Conservation (phyloP, 2,329 filamentous ascomycete genomes). For the Trichophyton equinum region DNA sequence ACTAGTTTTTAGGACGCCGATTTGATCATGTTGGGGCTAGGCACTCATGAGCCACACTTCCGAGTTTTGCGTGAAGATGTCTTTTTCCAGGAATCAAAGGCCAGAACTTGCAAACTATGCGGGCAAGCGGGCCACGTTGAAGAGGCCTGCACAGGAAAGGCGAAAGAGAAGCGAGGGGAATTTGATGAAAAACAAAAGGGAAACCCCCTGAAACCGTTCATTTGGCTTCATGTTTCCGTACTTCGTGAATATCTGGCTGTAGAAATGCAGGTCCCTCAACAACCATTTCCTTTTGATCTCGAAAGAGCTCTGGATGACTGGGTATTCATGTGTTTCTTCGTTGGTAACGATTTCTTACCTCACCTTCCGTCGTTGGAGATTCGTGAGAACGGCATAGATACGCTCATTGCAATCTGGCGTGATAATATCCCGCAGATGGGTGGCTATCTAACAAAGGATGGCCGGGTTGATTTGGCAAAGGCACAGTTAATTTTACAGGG, state of each 20-base stretch:
- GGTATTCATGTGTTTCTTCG: constrained; percentile 99
- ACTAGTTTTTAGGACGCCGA: constrained; percentile 57
- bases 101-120: constrained; percentile 73
- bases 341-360: constrained; percentile 95
- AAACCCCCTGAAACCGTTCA: constrained; percentile 72
- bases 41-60: constrained; percentile 95
- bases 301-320: constrained; percentile 93
- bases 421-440: constrained; percentile 86
- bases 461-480: constrained; percentile 72
- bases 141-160: constrained; percentile 66
- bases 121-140: constrained; percentile 87
- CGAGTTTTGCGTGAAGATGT: constrained; percentile 93
- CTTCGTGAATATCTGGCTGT: constrained; percentile 85
- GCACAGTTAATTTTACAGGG: constrained; percentile 81
- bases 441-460: constrained; percentile 91
- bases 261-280: constrained; percentile 69
- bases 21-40: constrained; percentile 95
- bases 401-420: constrained; percentile 90
- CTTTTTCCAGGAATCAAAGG: constrained; percentile 77
- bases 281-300: constrained; percentile 82
- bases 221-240: constrained; percentile 91
- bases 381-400: constrained; percentile 92
- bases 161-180: constrained; percentile 65
- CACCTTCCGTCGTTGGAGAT: constrained; percentile 97
- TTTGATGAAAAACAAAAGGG: constrained; percentile 69